Evolutionary conservation across 1,284 basidiomycete genomes (phyloP).

Genomic region (Pholiota adiposa): DNA sequence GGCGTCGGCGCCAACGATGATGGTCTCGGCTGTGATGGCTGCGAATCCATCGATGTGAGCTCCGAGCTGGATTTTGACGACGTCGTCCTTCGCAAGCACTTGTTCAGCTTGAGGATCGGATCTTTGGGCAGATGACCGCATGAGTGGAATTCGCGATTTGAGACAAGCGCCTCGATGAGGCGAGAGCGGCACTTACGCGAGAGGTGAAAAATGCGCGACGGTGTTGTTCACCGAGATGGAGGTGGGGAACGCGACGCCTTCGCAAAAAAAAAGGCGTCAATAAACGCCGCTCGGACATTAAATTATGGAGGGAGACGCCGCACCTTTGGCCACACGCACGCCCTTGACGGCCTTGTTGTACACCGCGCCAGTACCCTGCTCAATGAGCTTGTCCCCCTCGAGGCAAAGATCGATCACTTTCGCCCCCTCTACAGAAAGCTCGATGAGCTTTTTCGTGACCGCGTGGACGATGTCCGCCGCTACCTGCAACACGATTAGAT

Average conservation of each 20-base stretch:
- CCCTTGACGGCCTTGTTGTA: slow-evolving; percentile 93
- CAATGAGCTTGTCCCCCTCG: slow-evolving; percentile 92
- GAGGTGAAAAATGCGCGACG: slow-evolving; percentile 82
- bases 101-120: slow-evolving; percentile 73
- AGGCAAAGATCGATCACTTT: slow-evolving; percentile 91
- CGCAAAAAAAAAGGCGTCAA: slow-evolving; percentile 8
- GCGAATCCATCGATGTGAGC: slow-evolving; percentile 97
- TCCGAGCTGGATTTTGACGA: slow-evolving; percentile 95
- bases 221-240: slow-evolving; percentile 91
- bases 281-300: slow-evolving; percentile 11
- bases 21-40: slow-evolving; percentile 88
- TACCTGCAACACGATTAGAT: slow-evolving; percentile 49
- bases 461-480: slow-evolving; percentile 90
- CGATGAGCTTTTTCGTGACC: slow-evolving; percentile 87
- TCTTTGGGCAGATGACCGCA: slow-evolving; percentile 38
- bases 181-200: slow-evolving; percentile 65
- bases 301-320: slow-evolving; percentile 27
- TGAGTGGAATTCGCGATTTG: slow-evolving; percentile 24
- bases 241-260: slow-evolving; percentile 94
- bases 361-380: slow-evolving; percentile 82
- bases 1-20: slow-evolving; percentile 81
- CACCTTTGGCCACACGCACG: slow-evolving; percentile 87
- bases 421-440: slow-evolving; percentile 77
- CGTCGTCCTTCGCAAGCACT: slow-evolving; percentile 83
- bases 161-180: slow-evolving; percentile 11